Evolutionary conservation across 176 grass and related monocot genomes (phyloP).

Genomic region (Saccharum spontaneum): DNA sequence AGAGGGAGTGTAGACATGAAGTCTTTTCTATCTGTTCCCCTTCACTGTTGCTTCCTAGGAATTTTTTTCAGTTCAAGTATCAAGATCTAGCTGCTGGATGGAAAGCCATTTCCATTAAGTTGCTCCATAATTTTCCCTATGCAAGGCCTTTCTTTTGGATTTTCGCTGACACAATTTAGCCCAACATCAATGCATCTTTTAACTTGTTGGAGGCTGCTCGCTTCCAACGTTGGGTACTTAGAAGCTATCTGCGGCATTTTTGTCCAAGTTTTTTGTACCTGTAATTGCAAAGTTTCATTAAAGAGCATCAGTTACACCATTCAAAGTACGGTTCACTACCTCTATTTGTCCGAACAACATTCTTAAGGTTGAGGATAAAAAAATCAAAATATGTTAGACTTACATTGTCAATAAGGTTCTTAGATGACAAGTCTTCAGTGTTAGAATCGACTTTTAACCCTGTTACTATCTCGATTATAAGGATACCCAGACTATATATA

Average conservation of each 20-base stretch:
- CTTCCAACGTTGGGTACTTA: constrained; percentile 20
- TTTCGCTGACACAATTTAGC: background rate
- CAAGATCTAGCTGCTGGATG: background rate
- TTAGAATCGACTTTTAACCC: background rate
- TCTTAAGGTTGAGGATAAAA: background rate
- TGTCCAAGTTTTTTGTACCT: constrained; percentile 22
- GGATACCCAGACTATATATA: background rate
- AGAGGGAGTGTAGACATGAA: background rate
- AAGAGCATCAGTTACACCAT: background rate
- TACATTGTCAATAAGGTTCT: constrained; percentile 5
- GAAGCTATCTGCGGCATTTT: constrained; percentile 23
- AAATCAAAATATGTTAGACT: background rate
- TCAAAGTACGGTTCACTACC: background rate
- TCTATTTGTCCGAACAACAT: background rate
- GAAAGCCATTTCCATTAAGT: background rate
- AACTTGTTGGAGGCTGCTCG: constrained; percentile 4
- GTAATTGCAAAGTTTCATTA: background rate
- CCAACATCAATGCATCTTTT: constrained; percentile 23
- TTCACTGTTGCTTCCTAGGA: background rate
- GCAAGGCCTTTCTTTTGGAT: constrained; percentile 3
- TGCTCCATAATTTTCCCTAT: background rate
- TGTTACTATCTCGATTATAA: constrained; percentile 25
- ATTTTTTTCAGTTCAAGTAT: background rate
- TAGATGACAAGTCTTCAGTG: background rate
- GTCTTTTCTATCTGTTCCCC: background rate